phyloP scores from a whole-genome alignment of 208 protist species.

The Leptomonas pyrrhocoris region DNA sequence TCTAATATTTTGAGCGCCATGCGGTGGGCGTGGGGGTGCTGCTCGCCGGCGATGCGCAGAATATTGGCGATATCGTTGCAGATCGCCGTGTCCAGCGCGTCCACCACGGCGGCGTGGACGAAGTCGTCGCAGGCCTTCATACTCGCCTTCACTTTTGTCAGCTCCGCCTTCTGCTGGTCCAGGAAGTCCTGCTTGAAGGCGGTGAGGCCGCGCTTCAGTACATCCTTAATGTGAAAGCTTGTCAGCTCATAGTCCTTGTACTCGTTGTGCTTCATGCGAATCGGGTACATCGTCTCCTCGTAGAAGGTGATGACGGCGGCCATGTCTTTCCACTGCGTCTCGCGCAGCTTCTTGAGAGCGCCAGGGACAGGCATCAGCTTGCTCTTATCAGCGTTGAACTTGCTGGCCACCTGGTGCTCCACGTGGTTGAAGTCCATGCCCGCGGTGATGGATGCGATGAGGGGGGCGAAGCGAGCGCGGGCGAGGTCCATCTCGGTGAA shows the following conservation, averaged over 20 bases:
- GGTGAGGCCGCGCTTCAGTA: conserved; percentile 84
- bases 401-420: conserved; percentile 54
- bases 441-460: conserved; percentile 62
- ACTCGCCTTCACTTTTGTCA: conserved; percentile 57
- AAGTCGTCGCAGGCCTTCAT: conserved; percentile 79
- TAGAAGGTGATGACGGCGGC: conserved; percentile 68
- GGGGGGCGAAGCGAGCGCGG: conserved; percentile 54
- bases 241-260: conserved; percentile 70
- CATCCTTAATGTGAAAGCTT: conserved; percentile 88
- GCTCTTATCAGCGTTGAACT: conserved; percentile 29
- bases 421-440: conserved; percentile 65
- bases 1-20: conserved; percentile 81
- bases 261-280: conserved; percentile 55
- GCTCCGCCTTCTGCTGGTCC: conserved; percentile 77
- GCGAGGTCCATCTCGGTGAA: conserved; percentile 79
- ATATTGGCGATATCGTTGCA: conserved; percentile 91
- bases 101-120: conserved; percentile 49
- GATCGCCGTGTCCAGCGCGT: conserved; percentile 70
- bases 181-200: conserved; percentile 91
- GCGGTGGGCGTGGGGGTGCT: conserved; percentile 65
- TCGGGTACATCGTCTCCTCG: conserved; percentile 85
- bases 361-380: conserved; percentile 48
- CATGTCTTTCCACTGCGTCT: conserved; percentile 67
- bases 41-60: conserved; percentile 82
- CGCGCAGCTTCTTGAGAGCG: conserved; percentile 72